These are phyloP conservation scores for Striga hermonthica DNA, from an alignment of 305 asterid genomes.

Conservation along the genomic window DNA sequence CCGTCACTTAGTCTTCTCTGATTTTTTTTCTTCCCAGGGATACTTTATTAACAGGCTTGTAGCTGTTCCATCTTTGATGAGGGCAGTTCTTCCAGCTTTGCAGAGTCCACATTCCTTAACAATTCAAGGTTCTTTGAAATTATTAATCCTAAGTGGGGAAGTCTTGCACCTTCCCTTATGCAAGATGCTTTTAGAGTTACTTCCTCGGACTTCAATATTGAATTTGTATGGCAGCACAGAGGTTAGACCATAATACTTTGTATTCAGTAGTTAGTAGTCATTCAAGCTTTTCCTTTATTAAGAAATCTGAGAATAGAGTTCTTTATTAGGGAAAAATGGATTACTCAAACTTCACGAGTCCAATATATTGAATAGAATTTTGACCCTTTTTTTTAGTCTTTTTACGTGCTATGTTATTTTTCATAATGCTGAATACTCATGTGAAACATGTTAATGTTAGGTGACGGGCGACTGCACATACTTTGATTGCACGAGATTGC, in stretches of 20 bases:
- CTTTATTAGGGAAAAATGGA: slow-evolving; percentile 9
- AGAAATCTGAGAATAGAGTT: slow-evolving; percentile 14
- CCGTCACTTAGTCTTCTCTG: slow-evolving; percentile 5
- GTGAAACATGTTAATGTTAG: slow-evolving; percentile 35
- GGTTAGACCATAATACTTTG: slow-evolving; percentile 47
- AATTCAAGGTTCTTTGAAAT: slow-evolving; percentile 57
- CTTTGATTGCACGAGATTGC: slow-evolving; percentile 82
- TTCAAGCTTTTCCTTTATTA: slow-evolving; percentile 30
- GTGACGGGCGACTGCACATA: slow-evolving; percentile 95
- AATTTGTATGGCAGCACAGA: slow-evolving; percentile 96
- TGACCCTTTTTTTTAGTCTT: not conserved
- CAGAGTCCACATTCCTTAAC: slow-evolving; percentile 39
- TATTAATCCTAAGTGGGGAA: slow-evolving; percentile 86
- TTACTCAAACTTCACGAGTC: not conserved
- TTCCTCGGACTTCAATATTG: slow-evolving; percentile 68
- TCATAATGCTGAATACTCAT: slow-evolving; percentile 16
- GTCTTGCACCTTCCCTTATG: slow-evolving; percentile 59
- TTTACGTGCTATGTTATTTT: not conserved
- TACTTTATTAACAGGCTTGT: slow-evolving; percentile 74
- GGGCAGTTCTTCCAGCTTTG: slow-evolving; percentile 61
- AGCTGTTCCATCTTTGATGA: slow-evolving; percentile 87
- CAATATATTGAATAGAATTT: not conserved
- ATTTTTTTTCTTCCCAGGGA: slow-evolving; percentile 49
- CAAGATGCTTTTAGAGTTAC: slow-evolving; percentile 57
- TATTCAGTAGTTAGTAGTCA: not conserved